Evolutionary conservation across 768 basidiomycete genomes (phyloP).

Genomic region (Naganishia vaughanmartiniae): DNA sequence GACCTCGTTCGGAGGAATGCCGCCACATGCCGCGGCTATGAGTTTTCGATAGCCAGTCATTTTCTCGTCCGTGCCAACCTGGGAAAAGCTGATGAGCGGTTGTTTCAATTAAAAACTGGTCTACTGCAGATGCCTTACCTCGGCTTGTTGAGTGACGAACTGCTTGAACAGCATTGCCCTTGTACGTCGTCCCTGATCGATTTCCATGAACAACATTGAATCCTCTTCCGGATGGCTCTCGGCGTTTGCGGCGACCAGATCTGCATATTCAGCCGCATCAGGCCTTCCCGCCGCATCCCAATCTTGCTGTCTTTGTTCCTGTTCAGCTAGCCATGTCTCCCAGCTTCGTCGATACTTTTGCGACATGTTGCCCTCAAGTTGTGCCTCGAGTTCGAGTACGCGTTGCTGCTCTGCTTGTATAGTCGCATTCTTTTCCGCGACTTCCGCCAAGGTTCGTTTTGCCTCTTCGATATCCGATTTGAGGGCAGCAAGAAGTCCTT

Average conservation of each 20-base stretch:
- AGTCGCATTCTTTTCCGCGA: constrained; percentile 37
- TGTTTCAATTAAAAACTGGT: not conserved
- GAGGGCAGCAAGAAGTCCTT: constrained; percentile 77
- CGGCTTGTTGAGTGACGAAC: constrained; percentile 76
- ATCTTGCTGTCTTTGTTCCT: constrained; percentile 70
- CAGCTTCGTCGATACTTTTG: constrained; percentile 78
- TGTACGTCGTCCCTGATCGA: constrained; percentile 65
- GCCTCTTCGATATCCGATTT: constrained; percentile 77
- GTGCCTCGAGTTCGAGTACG: constrained; percentile 61
- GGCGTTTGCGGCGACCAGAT: constrained; percentile 53
- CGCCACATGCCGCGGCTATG: constrained; percentile 86
- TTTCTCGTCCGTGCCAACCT: constrained; percentile 77
- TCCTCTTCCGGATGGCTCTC: constrained; percentile 45
- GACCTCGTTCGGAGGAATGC: constrained; percentile 78
- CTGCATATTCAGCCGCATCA: constrained; percentile 41
- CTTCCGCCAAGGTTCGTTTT: constrained; percentile 57
- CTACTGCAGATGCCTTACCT: constrained; percentile 50
- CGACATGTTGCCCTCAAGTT: constrained; percentile 72
- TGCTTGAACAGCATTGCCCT: constrained; percentile 71
- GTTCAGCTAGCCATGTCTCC: constrained; percentile 88
- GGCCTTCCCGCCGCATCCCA: constrained; percentile 63
- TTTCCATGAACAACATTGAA: constrained; percentile 62
- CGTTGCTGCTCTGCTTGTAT: constrained; percentile 39
- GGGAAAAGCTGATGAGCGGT: not conserved
- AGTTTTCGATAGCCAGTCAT: constrained; percentile 85